Evolutionary conservation across 441 rosid species (phyloP), one percentile per base, ranked within the genome.

Genomic region (Jatropha podagrica): DNA sequence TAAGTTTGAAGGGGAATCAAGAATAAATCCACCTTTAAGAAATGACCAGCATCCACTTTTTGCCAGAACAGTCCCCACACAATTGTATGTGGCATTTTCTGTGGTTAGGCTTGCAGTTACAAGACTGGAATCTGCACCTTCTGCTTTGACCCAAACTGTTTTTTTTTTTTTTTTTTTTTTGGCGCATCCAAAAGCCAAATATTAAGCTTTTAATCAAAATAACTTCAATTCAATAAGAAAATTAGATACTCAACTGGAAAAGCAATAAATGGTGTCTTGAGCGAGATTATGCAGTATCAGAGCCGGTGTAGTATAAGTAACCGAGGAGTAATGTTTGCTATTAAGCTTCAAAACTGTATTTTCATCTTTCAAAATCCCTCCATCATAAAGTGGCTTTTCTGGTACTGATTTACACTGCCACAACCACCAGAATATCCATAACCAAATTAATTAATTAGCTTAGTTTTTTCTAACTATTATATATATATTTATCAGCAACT

Each of bases 11-110:
- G 95, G 85, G 26, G 86, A 81, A 67, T 84, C 67, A 59, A 89
- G 85, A 74, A 82, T 67, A 74, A 92, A 94, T 23, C 98, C 97
- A 23, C 98, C 98, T 78, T 94, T 94, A 76, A 94, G 96, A 82
- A 92, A 94, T 51, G 97, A 92, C 97, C 97, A 94, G 78, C 97
- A 92, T 38, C 91, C 95, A 61, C 20, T 65, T 73, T 79, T 82
- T 0, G 93, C 96, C 26, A 85, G 20, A 42, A 87, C 95, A 73
- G 90, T 89, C 55, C 98, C 98, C 48, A 90, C 81, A 61, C 97
- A 92, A 67, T 74, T 48, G 2, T 48, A 78, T 8, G 80, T 78
- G 48, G 51, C 27, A 62, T 77, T 69, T 55, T 90, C 93, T 75
- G 94, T 73, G 74, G 77, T 86, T 51, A 94, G 82, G 81, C 83